Conservation (phyloP, 768 basidiomycete species). For the Tricholoma sp. region DNA sequence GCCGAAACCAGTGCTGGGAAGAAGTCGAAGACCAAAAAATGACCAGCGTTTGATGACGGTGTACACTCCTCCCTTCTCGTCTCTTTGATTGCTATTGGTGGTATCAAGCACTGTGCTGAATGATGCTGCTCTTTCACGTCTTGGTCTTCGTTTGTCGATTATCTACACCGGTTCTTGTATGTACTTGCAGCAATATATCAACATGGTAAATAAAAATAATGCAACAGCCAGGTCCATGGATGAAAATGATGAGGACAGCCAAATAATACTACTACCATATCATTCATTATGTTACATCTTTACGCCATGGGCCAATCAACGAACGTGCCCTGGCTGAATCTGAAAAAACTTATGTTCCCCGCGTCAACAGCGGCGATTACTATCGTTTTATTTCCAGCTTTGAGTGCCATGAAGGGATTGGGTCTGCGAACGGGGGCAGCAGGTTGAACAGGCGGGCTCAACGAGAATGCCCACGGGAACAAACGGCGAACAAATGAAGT, state of each 20-base stretch:
- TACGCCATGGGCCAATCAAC: conserved; percentile 74
- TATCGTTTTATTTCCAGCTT: conserved; percentile 78
- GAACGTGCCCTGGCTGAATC: conserved; percentile 83
- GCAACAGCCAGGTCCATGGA: no score
- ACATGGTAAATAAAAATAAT: no score
- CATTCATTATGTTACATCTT: not conserved
- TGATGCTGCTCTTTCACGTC: no score
- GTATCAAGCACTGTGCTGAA: no score
- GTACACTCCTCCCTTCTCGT: no score
- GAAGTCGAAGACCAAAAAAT: conserved; percentile 39
- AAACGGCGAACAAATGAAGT: conserved; percentile 22
- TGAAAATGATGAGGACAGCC: no score
- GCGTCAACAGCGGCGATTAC: conserved; percentile 87
- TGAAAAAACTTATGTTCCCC: conserved; percentile 83
- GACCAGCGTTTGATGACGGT: not conserved
- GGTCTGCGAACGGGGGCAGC: conserved; percentile 31
- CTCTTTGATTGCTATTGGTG: no score
- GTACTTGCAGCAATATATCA: no score
- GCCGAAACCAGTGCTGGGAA: conserved; percentile 31
- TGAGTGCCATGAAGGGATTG: conserved; percentile 78
- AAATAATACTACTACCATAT: no score
- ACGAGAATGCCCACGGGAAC: conserved; percentile 21
- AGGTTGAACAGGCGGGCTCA: conserved; percentile 6
- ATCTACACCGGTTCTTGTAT: no score
- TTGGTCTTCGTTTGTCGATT: no score